Evolutionary conservation across 345 rosid genomes (phyloP).

Genomic region (Brassica rapa): DNA sequence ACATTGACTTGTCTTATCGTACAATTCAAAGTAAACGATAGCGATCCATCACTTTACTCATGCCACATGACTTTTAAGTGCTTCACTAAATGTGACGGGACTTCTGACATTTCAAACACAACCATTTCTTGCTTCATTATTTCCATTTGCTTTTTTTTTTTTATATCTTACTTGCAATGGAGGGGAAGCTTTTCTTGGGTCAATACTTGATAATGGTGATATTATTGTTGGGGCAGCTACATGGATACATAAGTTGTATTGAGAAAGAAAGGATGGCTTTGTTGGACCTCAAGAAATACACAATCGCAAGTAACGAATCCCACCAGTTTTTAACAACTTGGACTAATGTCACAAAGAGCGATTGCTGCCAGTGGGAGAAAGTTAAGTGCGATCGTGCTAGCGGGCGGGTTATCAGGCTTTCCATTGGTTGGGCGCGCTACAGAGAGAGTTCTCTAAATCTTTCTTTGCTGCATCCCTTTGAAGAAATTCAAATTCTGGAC

Average conservation of each 20-base stretch:
- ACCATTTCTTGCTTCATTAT: neutral
- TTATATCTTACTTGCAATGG: neutral
- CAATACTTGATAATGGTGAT: neutral
- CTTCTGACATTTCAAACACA: neutral
- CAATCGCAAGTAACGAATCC: neutral
- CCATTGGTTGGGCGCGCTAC: neutral
- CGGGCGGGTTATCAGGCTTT: neutral
- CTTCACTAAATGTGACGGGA: neutral
- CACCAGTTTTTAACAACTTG: neutral
- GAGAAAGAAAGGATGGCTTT: neutral
- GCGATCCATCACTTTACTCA: neutral
- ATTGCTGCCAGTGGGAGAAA: neutral
- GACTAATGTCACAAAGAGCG: neutral
- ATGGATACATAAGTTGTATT: neutral
- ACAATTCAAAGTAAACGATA: neutral
- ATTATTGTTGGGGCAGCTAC: neutral
- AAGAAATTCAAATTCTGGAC: conserved; percentile 10
- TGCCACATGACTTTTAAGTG: neutral
- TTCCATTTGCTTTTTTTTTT: neutral
- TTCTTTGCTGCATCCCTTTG: conserved; percentile 28
- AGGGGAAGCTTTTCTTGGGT: neutral
- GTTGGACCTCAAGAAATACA: neutral
- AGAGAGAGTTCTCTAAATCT: conserved; percentile 1
- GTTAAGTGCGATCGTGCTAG: neutral
- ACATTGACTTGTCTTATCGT: neutral